Evolutionary conservation across 768 basidiomycete genomes (phyloP), one percentile per base, ranked within the genome.

Genomic region (Epithele typhae): DNA sequence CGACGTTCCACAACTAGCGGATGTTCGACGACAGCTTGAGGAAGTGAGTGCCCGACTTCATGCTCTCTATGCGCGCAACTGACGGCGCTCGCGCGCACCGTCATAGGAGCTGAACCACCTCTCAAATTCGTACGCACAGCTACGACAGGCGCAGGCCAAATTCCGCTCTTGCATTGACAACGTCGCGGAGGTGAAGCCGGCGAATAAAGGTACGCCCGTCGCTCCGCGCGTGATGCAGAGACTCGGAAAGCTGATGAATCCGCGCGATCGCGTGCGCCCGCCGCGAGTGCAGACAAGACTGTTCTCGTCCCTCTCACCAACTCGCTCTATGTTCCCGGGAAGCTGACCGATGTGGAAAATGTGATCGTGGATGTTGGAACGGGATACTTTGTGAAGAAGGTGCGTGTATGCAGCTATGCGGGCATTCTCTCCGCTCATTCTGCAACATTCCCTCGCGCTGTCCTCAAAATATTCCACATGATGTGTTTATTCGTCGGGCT

Each of bases 301-400:
- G 80, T 96, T 51, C 74, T 98, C 12, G 90, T 98, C 9, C 95
- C 96, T 5, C 66, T 98, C 45, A 97, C 93, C 14, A 91, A 88
- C 64, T 97, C 94, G 1, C 77, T 99, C 2, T 98, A 97, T 61
- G 87, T 98, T 21, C 93, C 95, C 2, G 96, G 94, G 17, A 92
- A 84, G 67, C 74, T 98, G 38, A 74, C 72, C 34, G 87, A 96
- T 60, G 65, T 79, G 1, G 86, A 92, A 37, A 78, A 91, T 56
- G 94, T 99, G 38, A 84, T 98, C 52, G 81, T 98, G 32, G 96
- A 99, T 63, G 76, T 98, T 22, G 96, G 96, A 1, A 98, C 95
- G 0, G 95, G 96, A 0, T 99, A 97, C 66, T 97, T 85, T 56
- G 88, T 98, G 15, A 83, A 90, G 68, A 99, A 98, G 78, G 96